Conservation (phyloP, 2,329 filamentous ascomycete genomes). For the Pseudomassariella vexata region DNA sequence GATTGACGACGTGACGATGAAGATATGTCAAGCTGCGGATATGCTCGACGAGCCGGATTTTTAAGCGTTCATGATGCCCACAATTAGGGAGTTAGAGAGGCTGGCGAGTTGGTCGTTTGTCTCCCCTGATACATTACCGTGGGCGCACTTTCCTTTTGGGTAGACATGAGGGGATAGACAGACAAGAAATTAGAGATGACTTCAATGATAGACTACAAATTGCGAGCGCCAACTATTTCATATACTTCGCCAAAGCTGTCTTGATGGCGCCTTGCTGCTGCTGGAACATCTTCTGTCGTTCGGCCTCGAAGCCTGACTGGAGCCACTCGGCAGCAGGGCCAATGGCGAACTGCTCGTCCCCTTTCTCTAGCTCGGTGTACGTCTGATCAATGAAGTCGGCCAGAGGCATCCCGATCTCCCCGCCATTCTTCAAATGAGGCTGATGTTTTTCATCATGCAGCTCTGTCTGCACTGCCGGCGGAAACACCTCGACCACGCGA, state of each 20-base stretch:
- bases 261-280: constrained; percentile 15
- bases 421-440: constrained; percentile 34
- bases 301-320: constrained; percentile 17
- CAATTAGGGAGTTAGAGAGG: too few relatives aligned
- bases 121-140: too few relatives aligned
- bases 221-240: constrained; percentile 11
- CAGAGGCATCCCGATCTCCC: constrained; percentile 42
- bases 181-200: too few relatives aligned
- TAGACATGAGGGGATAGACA: too few relatives aligned
- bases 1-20: constrained; percentile 8
- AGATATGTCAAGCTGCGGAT: constrained; percentile 19
- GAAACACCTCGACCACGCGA: constrained; percentile 37
- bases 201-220: too few relatives aligned
- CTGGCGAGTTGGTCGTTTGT: too few relatives aligned
- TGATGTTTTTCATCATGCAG: constrained; percentile 33
- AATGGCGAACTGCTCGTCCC: constrained; percentile 15
- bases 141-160: too few relatives aligned
- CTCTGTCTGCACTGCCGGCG: constrained; percentile 35
- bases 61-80: too few relatives aligned
- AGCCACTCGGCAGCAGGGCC: constrained; percentile 15
- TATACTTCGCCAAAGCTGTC: constrained; percentile 9
- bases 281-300: constrained; percentile 19
- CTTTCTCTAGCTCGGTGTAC: constrained; percentile 28
- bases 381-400: constrained; percentile 33
- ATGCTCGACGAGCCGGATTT: constrained; percentile 15